These are phyloP conservation scores for Aspergillus sp. DNA, from an alignment of 2,329 filamentous ascomycete species.

Conservation along the genomic window DNA sequence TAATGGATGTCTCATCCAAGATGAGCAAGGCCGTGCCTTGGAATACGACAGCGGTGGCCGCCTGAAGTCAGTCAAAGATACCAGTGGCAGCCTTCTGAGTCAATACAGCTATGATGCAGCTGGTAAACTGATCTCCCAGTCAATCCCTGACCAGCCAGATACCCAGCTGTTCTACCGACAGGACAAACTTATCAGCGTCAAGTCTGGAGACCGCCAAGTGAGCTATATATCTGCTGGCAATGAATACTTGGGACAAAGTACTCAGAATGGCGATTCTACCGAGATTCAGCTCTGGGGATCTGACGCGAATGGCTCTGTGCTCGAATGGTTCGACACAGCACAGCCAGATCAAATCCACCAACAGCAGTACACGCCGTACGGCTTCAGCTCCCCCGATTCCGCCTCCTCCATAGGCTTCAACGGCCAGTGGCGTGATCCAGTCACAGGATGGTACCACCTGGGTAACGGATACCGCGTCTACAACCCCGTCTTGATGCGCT, in stretches of 20 bases:
- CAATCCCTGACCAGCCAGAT: constrained; percentile 1
- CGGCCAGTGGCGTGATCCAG: constrained; percentile 16
- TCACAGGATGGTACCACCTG: constrained; percentile 18
- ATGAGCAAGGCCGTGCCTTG: neutral
- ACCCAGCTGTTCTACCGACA: constrained; percentile 4
- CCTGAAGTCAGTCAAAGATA: neutral
- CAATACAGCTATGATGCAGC: constrained; percentile 10
- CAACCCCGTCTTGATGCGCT: constrained; percentile 17
- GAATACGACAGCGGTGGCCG: constrained; percentile 5
- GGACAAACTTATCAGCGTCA: constrained; percentile 2
- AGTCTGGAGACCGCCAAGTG: neutral
- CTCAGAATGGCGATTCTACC: neutral
- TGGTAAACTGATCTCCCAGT: constrained; percentile 6
- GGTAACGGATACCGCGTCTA: constrained; percentile 18
- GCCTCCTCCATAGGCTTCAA: constrained; percentile 13
- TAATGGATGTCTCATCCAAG: neutral
- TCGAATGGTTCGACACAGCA: neutral
- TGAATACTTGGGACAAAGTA: constrained; percentile 5
- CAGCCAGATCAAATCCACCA: neutral
- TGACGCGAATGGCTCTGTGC: neutral
- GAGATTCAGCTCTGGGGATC: constrained; percentile 5
- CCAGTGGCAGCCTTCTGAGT: neutral
- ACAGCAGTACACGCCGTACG: constrained; percentile 11
- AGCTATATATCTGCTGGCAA: constrained; percentile 8
- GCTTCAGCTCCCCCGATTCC: neutral